Evolutionary conservation across 2,329 filamentous ascomycete genomes (phyloP).

Genomic region (Cercospora canescens): DNA sequence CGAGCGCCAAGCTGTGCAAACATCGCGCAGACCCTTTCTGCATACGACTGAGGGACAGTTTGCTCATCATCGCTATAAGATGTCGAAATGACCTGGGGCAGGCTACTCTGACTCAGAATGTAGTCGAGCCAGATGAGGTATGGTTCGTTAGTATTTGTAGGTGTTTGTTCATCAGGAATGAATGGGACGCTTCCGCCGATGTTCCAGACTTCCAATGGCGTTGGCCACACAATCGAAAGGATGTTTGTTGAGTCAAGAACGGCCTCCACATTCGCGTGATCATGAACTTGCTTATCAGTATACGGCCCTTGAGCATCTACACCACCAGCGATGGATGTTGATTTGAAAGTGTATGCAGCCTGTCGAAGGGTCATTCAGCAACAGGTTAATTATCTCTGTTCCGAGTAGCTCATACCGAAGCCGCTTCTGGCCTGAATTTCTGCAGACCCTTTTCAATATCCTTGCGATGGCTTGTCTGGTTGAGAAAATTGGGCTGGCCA

Average conservation of each 20-base stretch:
- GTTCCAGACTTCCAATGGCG: conserved; percentile 59
- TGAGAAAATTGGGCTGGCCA: conserved; percentile 50
- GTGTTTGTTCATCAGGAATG: conserved; percentile 49
- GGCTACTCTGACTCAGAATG: conserved; percentile 53
- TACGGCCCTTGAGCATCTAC: conserved; percentile 47
- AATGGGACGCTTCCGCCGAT: conserved; percentile 60
- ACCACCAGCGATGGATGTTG: conserved; percentile 59
- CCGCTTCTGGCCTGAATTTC: conserved; percentile 53
- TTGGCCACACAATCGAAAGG: conserved; percentile 55
- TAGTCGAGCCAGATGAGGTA: conserved; percentile 65
- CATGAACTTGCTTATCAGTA: conserved; percentile 34
- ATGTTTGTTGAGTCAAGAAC: conserved; percentile 66
- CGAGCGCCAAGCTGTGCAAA: conserved; percentile 66
- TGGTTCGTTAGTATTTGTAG: conserved; percentile 64
- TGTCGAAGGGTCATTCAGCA: conserved; percentile 25
- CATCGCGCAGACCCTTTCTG: conserved; percentile 58
- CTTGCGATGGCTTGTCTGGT: conserved; percentile 51
- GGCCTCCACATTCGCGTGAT: conserved; percentile 50
- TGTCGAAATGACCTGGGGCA: conserved; percentile 64
- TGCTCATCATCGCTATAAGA: conserved; percentile 70
- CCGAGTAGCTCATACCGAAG: conserved; percentile 11
- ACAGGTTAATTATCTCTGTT: too few relatives aligned
- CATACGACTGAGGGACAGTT: conserved; percentile 60
- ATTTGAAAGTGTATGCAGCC: conserved; percentile 57
- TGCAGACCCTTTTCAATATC: conserved; percentile 60